Evolutionary conservation across 176 grass and related monocot genomes (phyloP).

Genomic region (Eremochloa ophiuroides): DNA sequence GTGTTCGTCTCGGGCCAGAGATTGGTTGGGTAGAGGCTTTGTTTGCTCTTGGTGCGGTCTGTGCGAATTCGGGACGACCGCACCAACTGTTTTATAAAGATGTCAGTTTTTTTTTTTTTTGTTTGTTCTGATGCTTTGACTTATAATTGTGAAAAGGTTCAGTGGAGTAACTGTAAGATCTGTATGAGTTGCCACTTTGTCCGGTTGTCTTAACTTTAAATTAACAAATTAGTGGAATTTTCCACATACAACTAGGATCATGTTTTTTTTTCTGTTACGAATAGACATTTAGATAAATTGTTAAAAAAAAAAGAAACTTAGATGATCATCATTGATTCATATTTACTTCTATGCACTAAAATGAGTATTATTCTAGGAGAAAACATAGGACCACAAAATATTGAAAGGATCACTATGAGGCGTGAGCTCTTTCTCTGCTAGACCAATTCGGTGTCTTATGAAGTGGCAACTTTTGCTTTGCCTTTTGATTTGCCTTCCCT

Average conservation of each 20-base stretch:
- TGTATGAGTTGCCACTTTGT: background rate
- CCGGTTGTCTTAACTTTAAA: too few relatives aligned
- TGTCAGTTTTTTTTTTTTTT: background rate
- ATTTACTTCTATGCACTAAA: background rate
- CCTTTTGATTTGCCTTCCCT: background rate
- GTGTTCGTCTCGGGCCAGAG: background rate
- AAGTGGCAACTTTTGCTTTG: background rate
- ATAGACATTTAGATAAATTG: background rate
- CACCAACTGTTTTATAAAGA: too few relatives aligned
- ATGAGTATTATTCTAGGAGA: background rate
- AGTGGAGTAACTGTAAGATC: background rate
- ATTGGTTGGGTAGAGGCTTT: background rate
- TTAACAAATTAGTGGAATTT: background rate
- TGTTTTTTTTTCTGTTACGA: background rate
- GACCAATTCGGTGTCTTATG: background rate
- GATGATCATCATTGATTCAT: background rate
- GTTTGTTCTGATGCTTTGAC: background rate
- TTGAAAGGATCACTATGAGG: background rate
- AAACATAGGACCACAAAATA: background rate
- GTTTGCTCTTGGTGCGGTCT: too few relatives aligned
- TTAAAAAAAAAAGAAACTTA: too few relatives aligned
- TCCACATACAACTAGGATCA: background rate
- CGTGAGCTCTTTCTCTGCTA: background rate
- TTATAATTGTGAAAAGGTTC: background rate
- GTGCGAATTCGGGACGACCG: background rate